Evolutionary conservation across 1,284 basidiomycete species (phyloP).

Genomic region (Pisolithus thermaeus): DNA sequence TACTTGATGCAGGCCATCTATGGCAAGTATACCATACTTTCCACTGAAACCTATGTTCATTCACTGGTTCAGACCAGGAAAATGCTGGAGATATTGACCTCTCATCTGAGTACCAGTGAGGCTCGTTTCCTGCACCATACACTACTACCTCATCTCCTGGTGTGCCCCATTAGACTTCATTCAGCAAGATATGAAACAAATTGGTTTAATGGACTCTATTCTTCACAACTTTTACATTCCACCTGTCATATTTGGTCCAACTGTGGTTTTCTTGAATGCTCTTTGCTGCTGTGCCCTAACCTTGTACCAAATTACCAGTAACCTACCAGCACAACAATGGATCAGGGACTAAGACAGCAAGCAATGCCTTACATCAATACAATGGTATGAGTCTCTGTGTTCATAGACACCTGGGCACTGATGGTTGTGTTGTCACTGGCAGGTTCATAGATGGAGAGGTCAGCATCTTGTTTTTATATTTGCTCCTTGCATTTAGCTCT

Average conservation of each 20-base stretch:
- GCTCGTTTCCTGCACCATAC: conserved; percentile 28
- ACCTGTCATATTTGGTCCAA: conserved; percentile 64
- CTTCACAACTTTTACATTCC: conserved; percentile 71
- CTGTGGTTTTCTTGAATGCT: no score
- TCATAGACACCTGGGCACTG: neutral
- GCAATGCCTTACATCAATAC: conserved; percentile 69
- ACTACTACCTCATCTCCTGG: neutral
- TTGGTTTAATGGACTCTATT: conserved; percentile 64
- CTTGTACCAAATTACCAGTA: conserved; percentile 10
- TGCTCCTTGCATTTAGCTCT: conserved; percentile 5
- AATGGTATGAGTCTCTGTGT: conserved; percentile 36
- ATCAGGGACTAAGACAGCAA: conserved; percentile 61
- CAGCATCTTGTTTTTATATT: conserved; percentile 21
- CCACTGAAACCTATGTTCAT: neutral
- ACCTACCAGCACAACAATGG: conserved; percentile 46
- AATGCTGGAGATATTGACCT: conserved; percentile 53
- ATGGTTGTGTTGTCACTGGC: neutral
- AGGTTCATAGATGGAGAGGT: conserved; percentile 73
- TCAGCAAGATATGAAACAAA: conserved; percentile 65
- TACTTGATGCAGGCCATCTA: conserved; percentile 64
- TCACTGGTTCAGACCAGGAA: conserved; percentile 48
- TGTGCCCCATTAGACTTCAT: conserved; percentile 50
- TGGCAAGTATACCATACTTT: conserved; percentile 34
- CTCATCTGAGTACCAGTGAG: conserved; percentile 72
- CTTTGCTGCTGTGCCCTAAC: neutral